phyloP scores from a whole-genome alignment of 345 rosid species.

The Heritiera littoralis region DNA sequence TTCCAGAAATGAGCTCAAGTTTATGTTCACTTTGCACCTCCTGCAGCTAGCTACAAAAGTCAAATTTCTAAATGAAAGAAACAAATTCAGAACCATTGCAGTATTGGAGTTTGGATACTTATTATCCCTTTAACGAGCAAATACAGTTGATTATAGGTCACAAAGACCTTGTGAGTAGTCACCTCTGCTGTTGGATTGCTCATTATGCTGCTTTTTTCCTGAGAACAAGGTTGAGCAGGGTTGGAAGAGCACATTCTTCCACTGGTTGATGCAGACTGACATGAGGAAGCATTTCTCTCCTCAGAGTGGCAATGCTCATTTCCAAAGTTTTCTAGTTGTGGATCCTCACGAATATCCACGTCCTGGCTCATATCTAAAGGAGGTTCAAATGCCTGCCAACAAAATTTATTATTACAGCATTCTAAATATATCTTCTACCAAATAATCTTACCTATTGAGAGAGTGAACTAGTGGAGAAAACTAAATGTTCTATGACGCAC shows the following conservation, averaged over 20 bases:
- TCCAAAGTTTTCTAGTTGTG: slow-evolving; percentile 41
- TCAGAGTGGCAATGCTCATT: slow-evolving; percentile 45
- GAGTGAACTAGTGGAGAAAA: slow-evolving; percentile 8
- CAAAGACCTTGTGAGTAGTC: slow-evolving; percentile 39
- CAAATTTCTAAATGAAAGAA: slow-evolving; percentile 44
- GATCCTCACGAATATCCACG: slow-evolving; percentile 49
- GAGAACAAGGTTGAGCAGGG: slow-evolving; percentile 24
- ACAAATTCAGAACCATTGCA: slow-evolving; percentile 22
- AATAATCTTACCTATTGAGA: slow-evolving; percentile 10
- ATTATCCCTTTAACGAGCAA: slow-evolving; percentile 12
- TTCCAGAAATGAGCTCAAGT: slow-evolving; percentile 29
- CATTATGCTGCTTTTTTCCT: slow-evolving; percentile 32
- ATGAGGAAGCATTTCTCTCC: slow-evolving; percentile 46
- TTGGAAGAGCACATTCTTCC: slow-evolving; percentile 41
- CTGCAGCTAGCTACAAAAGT: slow-evolving; percentile 60
- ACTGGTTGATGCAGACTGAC: slow-evolving; percentile 43
- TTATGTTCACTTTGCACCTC: slow-evolving; percentile 49
- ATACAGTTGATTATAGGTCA: slow-evolving; percentile 16
- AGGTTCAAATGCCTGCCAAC: slow-evolving; percentile 92
- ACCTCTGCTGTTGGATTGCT: slow-evolving; percentile 28
- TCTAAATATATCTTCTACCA: slow-evolving; percentile 16
- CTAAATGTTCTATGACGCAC: slow-evolving; percentile 40
- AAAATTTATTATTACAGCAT: slow-evolving; percentile 23
- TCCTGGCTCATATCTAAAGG: slow-evolving; percentile 92
- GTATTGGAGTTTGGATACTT: slow-evolving; percentile 13